Evolutionary conservation across 352 stramenopile genomes (phyloP).

Genomic region (Globisporangium carolinianum): DNA sequence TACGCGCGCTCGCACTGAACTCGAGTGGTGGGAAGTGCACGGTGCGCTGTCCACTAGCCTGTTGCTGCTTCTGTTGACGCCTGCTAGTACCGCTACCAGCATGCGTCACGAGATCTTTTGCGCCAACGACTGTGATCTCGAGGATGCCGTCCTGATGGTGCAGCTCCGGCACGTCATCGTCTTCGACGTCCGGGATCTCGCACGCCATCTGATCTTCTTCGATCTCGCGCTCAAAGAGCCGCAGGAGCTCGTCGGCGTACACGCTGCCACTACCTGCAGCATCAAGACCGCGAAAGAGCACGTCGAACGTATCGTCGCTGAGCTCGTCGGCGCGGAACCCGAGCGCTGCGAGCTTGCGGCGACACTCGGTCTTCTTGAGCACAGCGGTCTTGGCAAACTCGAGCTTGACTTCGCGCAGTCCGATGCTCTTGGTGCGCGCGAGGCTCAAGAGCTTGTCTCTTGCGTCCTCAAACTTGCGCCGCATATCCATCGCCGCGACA

Average conservation of each 20-base stretch:
- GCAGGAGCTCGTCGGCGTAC: conserved; percentile 39
- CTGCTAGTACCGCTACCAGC: neutral
- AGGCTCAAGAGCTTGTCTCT: conserved; percentile 65
- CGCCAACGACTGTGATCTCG: conserved; percentile 46
- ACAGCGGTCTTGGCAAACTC: conserved; percentile 53
- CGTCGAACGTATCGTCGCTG: conserved; percentile 63
- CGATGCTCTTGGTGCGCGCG: conserved; percentile 58
- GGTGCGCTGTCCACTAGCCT: conserved; percentile 12
- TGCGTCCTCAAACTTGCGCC: conserved; percentile 57
- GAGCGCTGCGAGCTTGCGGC: conserved; percentile 49
- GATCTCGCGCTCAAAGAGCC: conserved; percentile 62
- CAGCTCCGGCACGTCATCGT: conserved; percentile 58
- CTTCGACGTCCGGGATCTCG: conserved; percentile 70
- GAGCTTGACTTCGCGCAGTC: conserved; percentile 50
- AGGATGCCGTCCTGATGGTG: conserved; percentile 67
- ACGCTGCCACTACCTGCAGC: conserved; percentile 31
- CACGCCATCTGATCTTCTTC: conserved; percentile 69
- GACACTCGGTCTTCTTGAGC: conserved; percentile 49
- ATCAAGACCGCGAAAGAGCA: conserved; percentile 52
- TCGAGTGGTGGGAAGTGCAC: conserved; percentile 25
- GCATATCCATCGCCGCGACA: conserved; percentile 29
- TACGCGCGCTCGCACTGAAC: conserved; percentile 26
- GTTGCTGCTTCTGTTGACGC: neutral
- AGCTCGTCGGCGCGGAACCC: conserved; percentile 65
- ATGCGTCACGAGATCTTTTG: conserved; percentile 36